Percentiles rank a stretch among this genome's conserved stretches.
These are phyloP conservation scores for Pulicaria dysenterica DNA, from an alignment of 129 eudicot species.

Conservation along the genomic window DNA sequence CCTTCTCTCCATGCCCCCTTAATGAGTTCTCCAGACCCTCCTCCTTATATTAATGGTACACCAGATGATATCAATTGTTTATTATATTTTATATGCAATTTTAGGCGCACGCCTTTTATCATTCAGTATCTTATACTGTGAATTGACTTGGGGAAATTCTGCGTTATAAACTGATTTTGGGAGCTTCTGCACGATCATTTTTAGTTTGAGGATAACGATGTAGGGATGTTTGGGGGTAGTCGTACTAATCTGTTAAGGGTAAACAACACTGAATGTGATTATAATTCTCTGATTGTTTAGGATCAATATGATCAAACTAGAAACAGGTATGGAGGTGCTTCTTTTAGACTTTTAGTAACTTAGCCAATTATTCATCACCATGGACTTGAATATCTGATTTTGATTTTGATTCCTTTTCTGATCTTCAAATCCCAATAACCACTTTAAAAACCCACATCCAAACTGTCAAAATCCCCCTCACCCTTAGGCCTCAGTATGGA, in stretches of 20 bases:
- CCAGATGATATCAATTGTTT: not conserved
- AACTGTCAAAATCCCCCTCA: too few relatives aligned
- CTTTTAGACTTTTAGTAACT: not conserved
- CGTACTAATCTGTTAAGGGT: too few relatives aligned
- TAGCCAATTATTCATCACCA: not conserved
- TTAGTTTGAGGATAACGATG: not conserved
- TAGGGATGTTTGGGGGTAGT: not conserved
- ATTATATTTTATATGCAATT: not conserved
- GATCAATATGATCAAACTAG: not conserved
- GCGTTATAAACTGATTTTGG: not conserved
- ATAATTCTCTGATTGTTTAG: not conserved
- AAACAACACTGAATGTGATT: not conserved
- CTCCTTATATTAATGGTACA: slow-evolving; percentile 54
- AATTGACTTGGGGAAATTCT: not conserved
- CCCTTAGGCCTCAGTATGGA: not conserved
- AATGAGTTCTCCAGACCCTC: slow-evolving; percentile 60
- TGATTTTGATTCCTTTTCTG: too few relatives aligned
- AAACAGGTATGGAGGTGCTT: not conserved
- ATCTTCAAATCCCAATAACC: too few relatives aligned
- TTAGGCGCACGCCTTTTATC: not conserved
- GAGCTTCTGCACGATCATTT: not conserved
- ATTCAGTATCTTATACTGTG: not conserved
- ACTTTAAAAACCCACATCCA: not conserved
- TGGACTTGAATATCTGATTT: not conserved
- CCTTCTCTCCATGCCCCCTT: slow-evolving; percentile 88